Percentiles rank a stretch among this genome's conserved stretches.
These are phyloP conservation scores for Citrus australasica DNA, from an alignment of 345 rosid genomes.

Conservation along the genomic window DNA sequence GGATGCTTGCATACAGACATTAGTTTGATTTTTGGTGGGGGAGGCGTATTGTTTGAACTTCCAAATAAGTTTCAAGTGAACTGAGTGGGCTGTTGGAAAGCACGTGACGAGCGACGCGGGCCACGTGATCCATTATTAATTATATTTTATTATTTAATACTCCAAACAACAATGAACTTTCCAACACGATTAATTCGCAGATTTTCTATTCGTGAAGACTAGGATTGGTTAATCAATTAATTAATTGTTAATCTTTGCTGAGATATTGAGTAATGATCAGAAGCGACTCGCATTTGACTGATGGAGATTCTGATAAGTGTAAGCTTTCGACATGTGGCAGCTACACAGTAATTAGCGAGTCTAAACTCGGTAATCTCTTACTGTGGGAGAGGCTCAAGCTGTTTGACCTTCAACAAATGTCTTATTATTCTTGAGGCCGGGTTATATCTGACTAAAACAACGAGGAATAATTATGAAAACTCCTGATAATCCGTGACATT, in stretches of 20 bases:
- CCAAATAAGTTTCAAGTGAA: background rate
- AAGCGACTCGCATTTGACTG: background rate
- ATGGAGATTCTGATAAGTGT: background rate
- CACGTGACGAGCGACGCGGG: slow-evolving; percentile 3
- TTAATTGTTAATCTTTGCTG: too few relatives aligned
- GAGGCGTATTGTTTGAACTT: background rate
- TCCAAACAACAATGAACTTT: background rate
- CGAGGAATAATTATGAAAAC: too few relatives aligned
- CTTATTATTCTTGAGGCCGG: background rate
- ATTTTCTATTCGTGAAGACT: too few relatives aligned
- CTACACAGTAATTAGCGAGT: background rate
- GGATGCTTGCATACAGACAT: background rate
- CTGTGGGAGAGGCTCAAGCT: background rate
- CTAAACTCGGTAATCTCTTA: background rate
- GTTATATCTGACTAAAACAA: too few relatives aligned
- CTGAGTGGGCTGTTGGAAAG: background rate
- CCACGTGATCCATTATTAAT: slow-evolving; percentile 2
- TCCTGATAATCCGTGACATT: too few relatives aligned
- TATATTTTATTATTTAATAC: background rate
- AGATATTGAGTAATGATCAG: background rate
- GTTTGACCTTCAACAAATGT: slow-evolving; percentile 1
- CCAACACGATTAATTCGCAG: background rate
- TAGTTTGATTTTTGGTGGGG: slow-evolving; percentile 8
- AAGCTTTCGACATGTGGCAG: background rate
- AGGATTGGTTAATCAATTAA: too few relatives aligned